Conservation (phyloP, 179 eudicot species). For the Silene noctiflora region DNA sequence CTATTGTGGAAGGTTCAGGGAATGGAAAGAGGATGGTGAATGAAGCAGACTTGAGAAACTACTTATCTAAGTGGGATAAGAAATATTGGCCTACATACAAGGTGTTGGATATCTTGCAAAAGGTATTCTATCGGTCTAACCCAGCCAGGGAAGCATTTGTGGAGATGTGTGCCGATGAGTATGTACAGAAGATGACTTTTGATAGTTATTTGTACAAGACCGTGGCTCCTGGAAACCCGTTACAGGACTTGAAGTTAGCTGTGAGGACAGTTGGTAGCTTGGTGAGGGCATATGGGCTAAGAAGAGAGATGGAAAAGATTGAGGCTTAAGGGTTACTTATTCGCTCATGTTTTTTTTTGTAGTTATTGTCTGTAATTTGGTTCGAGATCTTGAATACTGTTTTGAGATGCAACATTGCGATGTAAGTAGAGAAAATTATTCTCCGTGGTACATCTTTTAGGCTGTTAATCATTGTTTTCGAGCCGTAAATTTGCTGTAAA, state of each 20-base stretch:
- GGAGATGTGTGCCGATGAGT: constrained; percentile 96
- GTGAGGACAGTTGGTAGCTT: constrained; percentile 88
- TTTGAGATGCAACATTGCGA: not conserved
- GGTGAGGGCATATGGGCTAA: constrained; percentile 84
- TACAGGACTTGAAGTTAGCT: constrained; percentile 85
- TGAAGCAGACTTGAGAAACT: constrained; percentile 75
- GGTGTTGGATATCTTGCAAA: constrained; percentile 86
- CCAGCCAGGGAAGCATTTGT: constrained; percentile 98
- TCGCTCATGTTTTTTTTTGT: not conserved
- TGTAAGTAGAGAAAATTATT: constrained; percentile 24
- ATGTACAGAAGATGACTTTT: constrained; percentile 98
- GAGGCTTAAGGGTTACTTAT: constrained; percentile 33
- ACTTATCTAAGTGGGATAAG: constrained; percentile 90
- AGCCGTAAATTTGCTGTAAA: not conserved
- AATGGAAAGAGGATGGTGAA: constrained; percentile 79
- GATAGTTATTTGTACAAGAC: constrained; percentile 91
- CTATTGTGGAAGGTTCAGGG: constrained; percentile 86
- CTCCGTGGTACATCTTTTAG: constrained; percentile 15
- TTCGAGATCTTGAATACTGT: not conserved
- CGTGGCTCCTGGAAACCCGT: constrained; percentile 91
- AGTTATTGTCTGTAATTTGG: constrained; percentile 16
- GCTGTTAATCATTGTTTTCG: not conserved
- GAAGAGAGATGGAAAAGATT: constrained; percentile 88
- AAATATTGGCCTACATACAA: constrained; percentile 97
- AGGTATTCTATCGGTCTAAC: constrained; percentile 90